A percentile compares a stretch with the other conserved stretches of the same genome.
phyloP scores from a whole-genome alignment of 192 early-diverging fungal species.

The Phlyctochytrium arcticum region DNA sequence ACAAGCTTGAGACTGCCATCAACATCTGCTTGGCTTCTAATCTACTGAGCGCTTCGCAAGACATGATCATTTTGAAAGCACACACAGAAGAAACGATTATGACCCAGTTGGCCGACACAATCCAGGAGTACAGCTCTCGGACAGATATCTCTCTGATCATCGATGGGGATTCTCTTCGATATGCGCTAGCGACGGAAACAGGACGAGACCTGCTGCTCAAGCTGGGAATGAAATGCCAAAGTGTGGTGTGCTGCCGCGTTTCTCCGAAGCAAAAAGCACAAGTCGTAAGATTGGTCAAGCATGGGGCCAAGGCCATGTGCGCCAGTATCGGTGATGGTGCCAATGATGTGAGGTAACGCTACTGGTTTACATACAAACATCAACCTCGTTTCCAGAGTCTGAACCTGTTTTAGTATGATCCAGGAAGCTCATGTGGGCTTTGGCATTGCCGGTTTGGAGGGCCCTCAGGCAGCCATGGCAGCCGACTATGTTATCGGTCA shows the following conservation, averaged over 20 bases:
- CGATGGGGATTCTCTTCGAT: constrained; percentile 32
- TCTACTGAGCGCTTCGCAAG: constrained; percentile 50
- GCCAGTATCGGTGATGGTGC: constrained; percentile 90
- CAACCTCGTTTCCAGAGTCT: too few relatives aligned
- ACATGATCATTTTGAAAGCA: constrained; percentile 34
- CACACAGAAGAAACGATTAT: constrained; percentile 27
- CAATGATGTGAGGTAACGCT: constrained; percentile 78
- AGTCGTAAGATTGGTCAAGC: constrained; percentile 57
- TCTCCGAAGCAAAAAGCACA: constrained; percentile 87
- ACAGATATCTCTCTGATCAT: constrained; percentile 34
- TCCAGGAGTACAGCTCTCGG: not conserved
- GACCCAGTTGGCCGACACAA: constrained; percentile 7
- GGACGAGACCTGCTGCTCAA: constrained; percentile 61
- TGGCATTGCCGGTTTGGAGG: constrained; percentile 86
- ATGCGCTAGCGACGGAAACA: constrained; percentile 45
- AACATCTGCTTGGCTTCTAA: constrained; percentile 83
- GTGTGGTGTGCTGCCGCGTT: constrained; percentile 89
- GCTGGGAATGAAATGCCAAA: constrained; percentile 68
- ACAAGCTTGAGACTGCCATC: constrained; percentile 88
- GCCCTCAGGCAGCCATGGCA: constrained; percentile 78
- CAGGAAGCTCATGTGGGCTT: constrained; percentile 90
- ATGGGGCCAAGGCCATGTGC: constrained; percentile 59
- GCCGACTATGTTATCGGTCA: constrained; percentile 90
- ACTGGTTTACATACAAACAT: constrained; percentile 27
- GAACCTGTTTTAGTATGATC: constrained; percentile 95